Base-by-base conservation (phyloP, 805 yeast genomes). In the Suhomyces kilbournensis region DNA sequence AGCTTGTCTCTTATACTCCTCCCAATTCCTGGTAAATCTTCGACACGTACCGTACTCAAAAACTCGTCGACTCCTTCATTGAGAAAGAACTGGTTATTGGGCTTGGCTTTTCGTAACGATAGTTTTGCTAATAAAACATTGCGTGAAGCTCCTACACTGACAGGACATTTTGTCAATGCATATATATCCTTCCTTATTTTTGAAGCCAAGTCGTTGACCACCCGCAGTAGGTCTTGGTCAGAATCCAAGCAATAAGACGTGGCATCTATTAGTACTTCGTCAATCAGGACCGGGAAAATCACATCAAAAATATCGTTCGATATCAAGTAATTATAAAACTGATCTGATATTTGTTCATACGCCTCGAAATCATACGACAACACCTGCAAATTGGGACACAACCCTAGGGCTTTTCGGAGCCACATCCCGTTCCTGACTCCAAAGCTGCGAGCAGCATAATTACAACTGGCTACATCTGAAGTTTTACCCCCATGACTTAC, bases 371-470 rank as follows among this genome's bases (percentile, higher is more conserved):
- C 86, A 63, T 90, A 90, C 7, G 83, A 85, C 15, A 93, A 60
- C 20, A 82, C 75, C 0, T 82, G 70, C 34, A 93, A 65, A 3
- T 81, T 70, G 0, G 94, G 96, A 60, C 97, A 89, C 32, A 81
- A 53, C 38, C 69, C 66, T 54, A 69, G 73, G 0, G 97, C 98
- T 1, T 72, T 58, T 1, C 83, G 72, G 1, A 89, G 80, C 96
- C 97, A 94, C 94, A 87, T 89, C 0, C 98, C 98, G 64, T 94
- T 92, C 25, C 65, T 72, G 4, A 93, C 85, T 0, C 98, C 98
- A 53, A 58, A 74, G n/a, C 73, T 64, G 26, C 99, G 76, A 0
- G 97, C 97, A 3, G 77, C 84, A 65, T 94, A 94, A 65, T 94
- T 94, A 63, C 97, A 91, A 53, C 96, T 88, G 0, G 98, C 94